These are phyloP conservation scores for Pisolithus sp. DNA, from an alignment of 768 basidiomycete species.

Conservation along the genomic window DNA sequence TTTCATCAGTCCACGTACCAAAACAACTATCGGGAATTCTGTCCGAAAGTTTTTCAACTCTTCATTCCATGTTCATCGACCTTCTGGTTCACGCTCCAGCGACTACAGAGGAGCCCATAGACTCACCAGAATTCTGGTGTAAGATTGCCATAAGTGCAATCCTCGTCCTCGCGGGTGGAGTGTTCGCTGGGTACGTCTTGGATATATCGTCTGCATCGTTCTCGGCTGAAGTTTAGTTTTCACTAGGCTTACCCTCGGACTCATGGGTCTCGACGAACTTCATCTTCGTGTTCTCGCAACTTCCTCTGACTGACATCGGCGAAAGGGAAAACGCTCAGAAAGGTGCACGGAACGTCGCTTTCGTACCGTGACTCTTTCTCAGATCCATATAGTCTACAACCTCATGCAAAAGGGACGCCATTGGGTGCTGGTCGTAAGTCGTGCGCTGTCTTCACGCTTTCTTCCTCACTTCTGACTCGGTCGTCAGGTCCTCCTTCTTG, in stretches of 20 bases:
- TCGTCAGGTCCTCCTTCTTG: slow-evolving; percentile 71
- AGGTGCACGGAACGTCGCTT: slow-evolving; percentile 36
- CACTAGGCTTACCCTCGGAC: slow-evolving; percentile 73
- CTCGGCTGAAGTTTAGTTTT: background rate
- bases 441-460: background rate
- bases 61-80: slow-evolving; percentile 11
- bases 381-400: slow-evolving; percentile 36
- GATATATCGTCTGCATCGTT: background rate
- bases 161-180: slow-evolving; percentile 80
- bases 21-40: background rate
- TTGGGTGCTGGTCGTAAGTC: slow-evolving; percentile 85
- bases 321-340: slow-evolving; percentile 68
- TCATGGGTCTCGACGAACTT: slow-evolving; percentile 92
- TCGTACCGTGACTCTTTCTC: background rate
- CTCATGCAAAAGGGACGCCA: slow-evolving; percentile 66
- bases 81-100: slow-evolving; percentile 1
- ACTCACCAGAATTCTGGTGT: slow-evolving; percentile 65
- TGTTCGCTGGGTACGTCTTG: slow-evolving; percentile 78
- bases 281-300: slow-evolving; percentile 81
- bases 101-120: slow-evolving; percentile 26
- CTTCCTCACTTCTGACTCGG: slow-evolving; percentile 3
- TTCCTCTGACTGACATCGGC: slow-evolving; percentile 65
- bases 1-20: background rate
- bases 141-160: slow-evolving; percentile 60
- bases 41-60: background rate